phyloP scores from a whole-genome alignment of 2,329 filamentous ascomycete genomes.

The Fusarium newnesense region DNA sequence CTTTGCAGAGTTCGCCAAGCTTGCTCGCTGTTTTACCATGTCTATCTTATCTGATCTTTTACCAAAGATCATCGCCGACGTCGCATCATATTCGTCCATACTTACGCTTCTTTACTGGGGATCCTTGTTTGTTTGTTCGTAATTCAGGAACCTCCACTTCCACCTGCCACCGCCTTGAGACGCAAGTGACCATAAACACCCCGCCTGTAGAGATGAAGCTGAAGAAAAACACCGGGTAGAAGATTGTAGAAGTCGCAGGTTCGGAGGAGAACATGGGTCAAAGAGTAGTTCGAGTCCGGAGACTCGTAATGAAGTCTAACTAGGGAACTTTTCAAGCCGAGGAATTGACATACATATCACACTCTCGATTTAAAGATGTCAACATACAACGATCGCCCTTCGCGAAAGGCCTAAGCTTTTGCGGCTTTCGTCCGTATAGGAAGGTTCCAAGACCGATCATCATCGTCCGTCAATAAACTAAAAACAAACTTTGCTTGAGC shows the following conservation, averaged over 20 bases:
- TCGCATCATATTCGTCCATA: constrained; percentile 29
- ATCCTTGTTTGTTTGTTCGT: constrained; percentile 22
- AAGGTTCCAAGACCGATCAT: background rate
- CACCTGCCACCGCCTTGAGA: constrained; percentile 18
- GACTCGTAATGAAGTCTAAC: background rate
- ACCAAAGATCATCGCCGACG: constrained; percentile 55
- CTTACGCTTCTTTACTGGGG: constrained; percentile 10
- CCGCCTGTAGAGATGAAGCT: constrained; percentile 25
- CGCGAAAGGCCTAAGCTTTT: background rate
- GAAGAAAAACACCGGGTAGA: background rate
- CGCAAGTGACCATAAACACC: constrained; percentile 19
- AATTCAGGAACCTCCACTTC: constrained; percentile 27
- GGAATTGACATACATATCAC: background rate
- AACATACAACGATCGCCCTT: constrained; percentile 10
- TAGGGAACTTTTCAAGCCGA: background rate
- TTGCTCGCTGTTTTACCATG: constrained; percentile 3
- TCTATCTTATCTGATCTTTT: constrained; percentile 43
- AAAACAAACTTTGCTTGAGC: constrained; percentile 10
- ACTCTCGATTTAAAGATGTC: background rate
- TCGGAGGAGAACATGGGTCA: background rate
- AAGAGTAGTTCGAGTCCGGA: background rate
- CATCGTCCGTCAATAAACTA: background rate
- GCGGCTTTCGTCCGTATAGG: constrained; percentile 6
- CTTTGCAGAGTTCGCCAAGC: constrained; percentile 13
- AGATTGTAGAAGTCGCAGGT: background rate